phyloP scores from a whole-genome alignment of 2,329 filamentous ascomycete species.

The Chalara sp. region DNA sequence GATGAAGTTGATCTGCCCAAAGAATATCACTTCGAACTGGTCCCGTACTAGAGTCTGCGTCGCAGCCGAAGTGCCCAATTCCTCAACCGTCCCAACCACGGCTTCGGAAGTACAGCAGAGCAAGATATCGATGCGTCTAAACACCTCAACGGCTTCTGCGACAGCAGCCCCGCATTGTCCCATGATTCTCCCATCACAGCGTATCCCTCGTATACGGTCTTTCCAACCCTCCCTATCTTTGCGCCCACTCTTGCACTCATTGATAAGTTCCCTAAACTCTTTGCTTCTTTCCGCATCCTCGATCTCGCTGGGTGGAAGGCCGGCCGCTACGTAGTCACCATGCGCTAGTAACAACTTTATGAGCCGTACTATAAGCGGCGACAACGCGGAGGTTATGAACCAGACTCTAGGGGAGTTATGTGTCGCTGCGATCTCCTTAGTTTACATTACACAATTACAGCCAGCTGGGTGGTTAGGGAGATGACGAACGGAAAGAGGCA shows the following conservation, averaged over 20 bases:
- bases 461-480: neutral
- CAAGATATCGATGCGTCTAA: slow-evolving; percentile 83
- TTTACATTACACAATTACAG: neutral
- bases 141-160: slow-evolving; percentile 76
- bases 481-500: slow-evolving; percentile 22
- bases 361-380: slow-evolving; percentile 76
- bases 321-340: slow-evolving; percentile 84
- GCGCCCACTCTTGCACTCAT: slow-evolving; percentile 55
- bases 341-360: slow-evolving; percentile 78
- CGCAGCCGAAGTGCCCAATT: slow-evolving; percentile 66
- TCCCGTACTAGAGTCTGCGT: slow-evolving; percentile 77
- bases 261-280: slow-evolving; percentile 75
- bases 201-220: slow-evolving; percentile 63
- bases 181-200: slow-evolving; percentile 50
- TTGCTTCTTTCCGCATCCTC: slow-evolving; percentile 69
- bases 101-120: slow-evolving; percentile 85
- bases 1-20: slow-evolving; percentile 93
- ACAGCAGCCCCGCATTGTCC: slow-evolving; percentile 55
- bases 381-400: slow-evolving; percentile 84
- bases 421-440: slow-evolving; percentile 32
- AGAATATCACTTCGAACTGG: slow-evolving; percentile 93
- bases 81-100: slow-evolving; percentile 88
- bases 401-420: slow-evolving; percentile 78
- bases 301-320: slow-evolving; percentile 71
- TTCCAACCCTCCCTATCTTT: slow-evolving; percentile 73